These are phyloP conservation scores for Mucor mucedo DNA, from an alignment of 371 early-diverging fungal species.

Conservation along the genomic window DNA sequence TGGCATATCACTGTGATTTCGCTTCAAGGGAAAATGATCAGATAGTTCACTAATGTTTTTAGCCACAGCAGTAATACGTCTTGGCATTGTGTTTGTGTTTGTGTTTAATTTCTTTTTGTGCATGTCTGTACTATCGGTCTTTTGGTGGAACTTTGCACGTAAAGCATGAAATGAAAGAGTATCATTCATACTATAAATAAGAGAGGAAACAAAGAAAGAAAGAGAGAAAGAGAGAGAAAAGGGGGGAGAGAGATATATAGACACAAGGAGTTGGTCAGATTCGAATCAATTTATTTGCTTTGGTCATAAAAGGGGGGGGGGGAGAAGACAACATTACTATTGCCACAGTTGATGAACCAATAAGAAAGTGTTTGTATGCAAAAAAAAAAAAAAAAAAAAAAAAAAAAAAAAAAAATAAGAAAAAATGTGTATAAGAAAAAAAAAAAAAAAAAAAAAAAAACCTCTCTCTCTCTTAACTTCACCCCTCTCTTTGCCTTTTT, in stretches of 20 bases:
- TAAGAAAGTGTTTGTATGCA: background rate
- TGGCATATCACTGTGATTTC: slow-evolving; percentile 3
- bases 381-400: background rate
- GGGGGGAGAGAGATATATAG: background rate
- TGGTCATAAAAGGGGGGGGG: background rate
- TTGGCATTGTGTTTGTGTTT: slow-evolving; percentile 10
- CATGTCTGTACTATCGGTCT: background rate
- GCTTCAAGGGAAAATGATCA: slow-evolving; percentile 15
- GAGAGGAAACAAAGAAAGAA: background rate
- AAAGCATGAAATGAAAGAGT: slow-evolving; percentile 21
- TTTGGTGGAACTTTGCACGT: slow-evolving; percentile 17
- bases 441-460: background rate
- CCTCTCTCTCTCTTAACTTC: too few species aligned
- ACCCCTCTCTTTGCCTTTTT: background rate
- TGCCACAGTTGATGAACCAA: background rate
- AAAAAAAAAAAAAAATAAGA: background rate
- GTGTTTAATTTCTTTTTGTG: background rate
- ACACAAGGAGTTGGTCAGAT: background rate
- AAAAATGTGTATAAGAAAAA: background rate
- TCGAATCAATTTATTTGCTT: background rate
- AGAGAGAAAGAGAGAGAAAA: background rate
- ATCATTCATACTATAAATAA: background rate
- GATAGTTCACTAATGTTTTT: slow-evolving; percentile 20
- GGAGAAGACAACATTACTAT: too few species aligned
- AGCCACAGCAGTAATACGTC: slow-evolving; percentile 4